phyloP scores from a whole-genome alignment of 352 stramenopile species.

The Discostella stelligera region DNA sequence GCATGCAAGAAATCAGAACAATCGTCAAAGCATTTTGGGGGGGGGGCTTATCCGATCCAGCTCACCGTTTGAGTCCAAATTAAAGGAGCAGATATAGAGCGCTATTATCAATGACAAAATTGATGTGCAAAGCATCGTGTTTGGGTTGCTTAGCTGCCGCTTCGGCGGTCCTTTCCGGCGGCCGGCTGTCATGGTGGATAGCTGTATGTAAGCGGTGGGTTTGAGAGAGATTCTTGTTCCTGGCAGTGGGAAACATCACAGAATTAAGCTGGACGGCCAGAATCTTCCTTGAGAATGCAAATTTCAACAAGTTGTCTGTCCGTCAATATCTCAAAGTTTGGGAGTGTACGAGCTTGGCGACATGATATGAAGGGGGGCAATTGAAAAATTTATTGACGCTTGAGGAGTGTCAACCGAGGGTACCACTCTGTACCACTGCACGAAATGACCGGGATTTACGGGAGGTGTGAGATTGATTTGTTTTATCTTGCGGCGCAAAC shows the following conservation, averaged over 20 bases:
- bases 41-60: not conserved
- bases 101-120: conserved; percentile 14
- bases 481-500: too few species aligned
- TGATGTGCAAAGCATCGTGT: conserved; percentile 9
- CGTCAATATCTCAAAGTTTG: too few species aligned
- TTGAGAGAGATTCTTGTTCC: conserved; percentile 4
- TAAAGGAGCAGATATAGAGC: conserved; percentile 18
- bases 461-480: too few species aligned
- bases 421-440: too few species aligned
- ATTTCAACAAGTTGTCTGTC: too few species aligned
- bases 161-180: conserved; percentile 30
- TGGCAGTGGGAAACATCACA: not conserved
- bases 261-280: too few species aligned
- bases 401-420: not conserved
- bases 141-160: conserved; percentile 9
- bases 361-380: not conserved
- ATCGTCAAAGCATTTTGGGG: conserved; percentile 10
- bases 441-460: too few species aligned
- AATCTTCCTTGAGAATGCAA: too few species aligned
- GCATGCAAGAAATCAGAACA: conserved; percentile 15
- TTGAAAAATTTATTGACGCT: not conserved
- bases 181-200: conserved; percentile 25
- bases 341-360: not conserved
- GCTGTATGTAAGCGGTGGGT: not conserved
- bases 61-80: conserved; percentile 27